Evolutionary conservation across 805 yeast genomes (phyloP), one percentile per base, ranked within the genome.

Genomic region (Saccharomycopsis sp.): DNA sequence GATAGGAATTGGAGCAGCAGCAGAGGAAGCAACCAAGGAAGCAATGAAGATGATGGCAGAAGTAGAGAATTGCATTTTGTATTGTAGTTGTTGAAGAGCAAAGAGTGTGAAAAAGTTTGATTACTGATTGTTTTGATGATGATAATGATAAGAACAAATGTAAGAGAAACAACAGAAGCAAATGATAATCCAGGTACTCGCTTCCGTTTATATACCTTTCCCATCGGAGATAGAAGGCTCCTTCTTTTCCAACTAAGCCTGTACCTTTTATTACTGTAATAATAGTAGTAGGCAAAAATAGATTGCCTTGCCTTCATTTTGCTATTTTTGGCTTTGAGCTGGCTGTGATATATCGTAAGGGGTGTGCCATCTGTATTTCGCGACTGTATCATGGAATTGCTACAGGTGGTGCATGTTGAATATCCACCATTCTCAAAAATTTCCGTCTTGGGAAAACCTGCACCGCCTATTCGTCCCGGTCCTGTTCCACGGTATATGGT

Each of bases 1-100:
- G 19, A 58, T 44, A 29, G 63, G 63, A 42, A 61, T 61, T 55
- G 63, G 63, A 58, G 63, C 63, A 52, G 61, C 63, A 44, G 22
- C 49, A 22, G 55, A 55, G 34, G 61, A 44, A 22, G 60, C 58
- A 44, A 53, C 61, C 23, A 55, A 41, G 50, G 58, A 58, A 23
- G 55, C 55, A 20, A 57, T 47, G 19, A 44, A 44, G 49, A 44
- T 44, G 49, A 44, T 44, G 47, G 52, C 47, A 53, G 54, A 52
- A 35, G 57, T 53, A 29, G 63, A 55, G 59, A 58, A 58, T 57
- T 55, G 58, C 61, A 44, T 44, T 44, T 17, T 44, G 49, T 44
- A 12, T 17, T 17, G 49, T 44, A 5, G 49, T 44, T 29, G 12
- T 29, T 5, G 12, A 29, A 12, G 38, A 29, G 38, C 12, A 29